Evolutionary conservation across 768 basidiomycete genomes (phyloP), one percentile per base, ranked within the genome.

Genomic region (Pleurotus citrinopileatus): DNA sequence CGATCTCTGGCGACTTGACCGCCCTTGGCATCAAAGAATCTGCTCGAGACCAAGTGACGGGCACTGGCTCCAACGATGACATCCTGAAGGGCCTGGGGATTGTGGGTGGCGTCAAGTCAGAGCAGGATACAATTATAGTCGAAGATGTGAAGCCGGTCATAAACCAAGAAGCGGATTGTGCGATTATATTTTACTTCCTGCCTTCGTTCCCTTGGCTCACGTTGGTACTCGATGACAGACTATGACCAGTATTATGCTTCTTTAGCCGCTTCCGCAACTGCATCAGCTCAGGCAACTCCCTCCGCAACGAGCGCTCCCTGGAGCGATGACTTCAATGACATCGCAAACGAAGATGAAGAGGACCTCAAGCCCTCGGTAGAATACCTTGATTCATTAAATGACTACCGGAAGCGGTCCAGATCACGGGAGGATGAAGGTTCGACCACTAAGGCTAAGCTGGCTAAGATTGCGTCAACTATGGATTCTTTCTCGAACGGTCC

Each of bases 1-100:
- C 97, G 2, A 93, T 99, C 57, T 87, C 93, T 3, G 94, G 94
- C 7, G 89, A 95, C 60, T 73, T 94, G 56, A 97, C 96, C 0
- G 88, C 91, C 19, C 76, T 95, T 36, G 93, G 94, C 17, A 79
- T 90, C 54, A 81, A 84, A 61, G 89, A 91, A 65, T 81, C 67
- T 57, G 83, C 80, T n/a, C 73, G 85, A 54, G 69, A 76, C 22
- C 78, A 79, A 51, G 63, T 65, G 10, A 63, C 61, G 43, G 62
- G 58, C 10, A 53, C 76, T 25, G 72, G 70, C 55, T 81, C 82
- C 28, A 88, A 86, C 60, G 90, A 91, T 62, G 87, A 89, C 55
- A 83, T 86, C 38, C 63, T 91, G 64, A 83, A 75, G 57, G 88
- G 89, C 0, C 65, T 91, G 1, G 86, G 87, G 12, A 78, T 80